Evolutionary conservation across 345 rosid species (phyloP), one percentile per base, ranked within the genome.

Genomic region (Triadica sebifera): DNA sequence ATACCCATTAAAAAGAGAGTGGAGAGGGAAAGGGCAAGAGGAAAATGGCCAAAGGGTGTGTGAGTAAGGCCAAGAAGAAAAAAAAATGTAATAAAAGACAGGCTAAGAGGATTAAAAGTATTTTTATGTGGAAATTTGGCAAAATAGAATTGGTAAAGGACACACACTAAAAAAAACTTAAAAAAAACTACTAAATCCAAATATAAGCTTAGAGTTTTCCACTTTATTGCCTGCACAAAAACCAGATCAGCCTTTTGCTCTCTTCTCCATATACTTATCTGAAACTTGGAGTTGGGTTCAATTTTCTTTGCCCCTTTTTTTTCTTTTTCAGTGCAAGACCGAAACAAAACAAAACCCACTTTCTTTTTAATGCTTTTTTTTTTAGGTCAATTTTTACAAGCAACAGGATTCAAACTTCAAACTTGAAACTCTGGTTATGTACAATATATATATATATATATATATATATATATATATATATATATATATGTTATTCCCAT

Each of bases 311-410:
- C 34, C 34, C 8, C 19, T 12, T 17, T 0, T 62, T 63, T 74
- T 74, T 25, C 65, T 56, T 47, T 75, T 62, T 52, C 74, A 70
- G 74, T 47, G 65, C 66, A 49, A 57, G 52, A 46, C 53, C 52
- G 22, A 71, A 65, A 77, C 80, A 77, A 71, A 77, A 77, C 80
- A 77, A 71, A 77, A 77, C 51, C 68, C 41, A 29, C 34, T 29
- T 1, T 65, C 45, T 72, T 47, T 15, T 62, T 58, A 24, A 8
- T 29, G 9, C 15, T 19, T 72, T 10, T 41, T 65, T 61, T 47
- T 61, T 25, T 29, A 57, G 49, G 20, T 29, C 22, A 52, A 43
- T 8, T 29, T 4, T 57, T 57, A 19, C 6, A 4, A 51, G 68
- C 71, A 51, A 17, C 4, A 15, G n/a, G 50, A n/a, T 47, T 43